Conservation (phyloP, 176 grass and related monocot species). For the Pharus latifolius region DNA sequence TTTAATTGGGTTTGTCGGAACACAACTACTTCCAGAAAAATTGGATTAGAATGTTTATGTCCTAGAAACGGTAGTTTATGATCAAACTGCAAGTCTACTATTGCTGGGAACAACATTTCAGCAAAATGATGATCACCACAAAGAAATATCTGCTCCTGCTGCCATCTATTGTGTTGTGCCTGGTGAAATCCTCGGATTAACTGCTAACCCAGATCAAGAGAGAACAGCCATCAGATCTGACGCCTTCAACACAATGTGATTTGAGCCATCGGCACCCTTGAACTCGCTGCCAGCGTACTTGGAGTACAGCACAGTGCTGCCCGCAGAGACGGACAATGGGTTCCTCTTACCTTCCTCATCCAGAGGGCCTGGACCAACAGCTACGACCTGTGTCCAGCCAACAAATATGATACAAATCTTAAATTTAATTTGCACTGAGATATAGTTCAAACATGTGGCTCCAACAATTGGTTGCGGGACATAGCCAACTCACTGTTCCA, state of each 20-base stretch:
- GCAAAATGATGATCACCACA: background rate
- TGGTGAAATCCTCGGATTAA: too few species aligned
- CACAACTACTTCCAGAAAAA: too few species aligned
- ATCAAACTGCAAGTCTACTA: background rate
- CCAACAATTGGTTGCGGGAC: too few species aligned
- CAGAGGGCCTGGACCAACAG: conserved; percentile 44
- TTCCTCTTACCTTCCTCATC: conserved; percentile 60
- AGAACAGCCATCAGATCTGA: conserved; percentile 77
- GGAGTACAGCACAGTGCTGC: conserved; percentile 55
- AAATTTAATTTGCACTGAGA: background rate
- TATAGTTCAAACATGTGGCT: background rate
- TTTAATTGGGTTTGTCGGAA: too few species aligned
- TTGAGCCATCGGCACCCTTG: conserved; percentile 47
- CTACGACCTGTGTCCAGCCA: conserved; percentile 32
- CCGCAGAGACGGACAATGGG: conserved; percentile 31
- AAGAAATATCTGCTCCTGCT: background rate
- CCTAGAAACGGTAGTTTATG: background rate
- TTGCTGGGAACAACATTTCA: background rate
- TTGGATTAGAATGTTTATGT: background rate
- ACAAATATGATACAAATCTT: background rate
- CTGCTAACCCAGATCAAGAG: conserved; percentile 27
- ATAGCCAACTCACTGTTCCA: conserved; percentile 66
- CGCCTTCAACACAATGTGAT: conserved; percentile 47
- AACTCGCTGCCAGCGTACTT: conserved; percentile 75
- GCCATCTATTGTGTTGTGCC: background rate